Evolutionary conservation across 352 stramenopile species (phyloP).

Genomic region (Globisporangium sylvaticum): DNA sequence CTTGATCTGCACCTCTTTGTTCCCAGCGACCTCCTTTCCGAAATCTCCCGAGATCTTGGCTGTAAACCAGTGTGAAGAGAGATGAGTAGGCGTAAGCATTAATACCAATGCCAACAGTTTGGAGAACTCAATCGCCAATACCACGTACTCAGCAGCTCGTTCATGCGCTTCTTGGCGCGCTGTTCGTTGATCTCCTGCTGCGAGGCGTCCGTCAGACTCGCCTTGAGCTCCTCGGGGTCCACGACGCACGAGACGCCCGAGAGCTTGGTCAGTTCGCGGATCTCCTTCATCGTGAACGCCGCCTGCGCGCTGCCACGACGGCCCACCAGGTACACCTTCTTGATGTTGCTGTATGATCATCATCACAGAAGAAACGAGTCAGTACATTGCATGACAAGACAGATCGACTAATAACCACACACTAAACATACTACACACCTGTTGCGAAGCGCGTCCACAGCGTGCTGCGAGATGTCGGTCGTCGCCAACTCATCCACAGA

Average conservation of each 20-base stretch:
- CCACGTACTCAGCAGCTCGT: constrained; percentile 58
- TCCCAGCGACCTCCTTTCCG: constrained; percentile 17
- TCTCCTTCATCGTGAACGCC: constrained; percentile 98
- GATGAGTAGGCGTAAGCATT: not conserved
- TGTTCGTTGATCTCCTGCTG: constrained; percentile 85
- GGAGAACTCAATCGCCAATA: not conserved
- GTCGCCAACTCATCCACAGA: constrained; percentile 76
- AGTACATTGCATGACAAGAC: not conserved
- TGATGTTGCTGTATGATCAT: constrained; percentile 40
- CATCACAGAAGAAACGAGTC: not conserved
- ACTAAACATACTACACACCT: constrained; percentile 22
- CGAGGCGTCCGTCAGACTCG: constrained; percentile 80
- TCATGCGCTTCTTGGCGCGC: constrained; percentile 82
- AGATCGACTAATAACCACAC: not conserved
- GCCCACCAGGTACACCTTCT: constrained; percentile 90
- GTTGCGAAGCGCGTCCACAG: constrained; percentile 79
- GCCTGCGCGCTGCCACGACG: constrained; percentile 94
- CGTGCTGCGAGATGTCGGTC: constrained; percentile 91
- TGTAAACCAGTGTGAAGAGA: not conserved
- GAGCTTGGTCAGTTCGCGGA: constrained; percentile 88
- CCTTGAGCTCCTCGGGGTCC: constrained; percentile 82
- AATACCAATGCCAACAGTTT: not conserved
- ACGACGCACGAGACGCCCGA: constrained; percentile 82
- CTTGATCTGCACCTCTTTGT: constrained; percentile 77
- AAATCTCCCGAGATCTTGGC: constrained; percentile 48